Conservation (phyloP, 768 basidiomycete genomes). For the Macrolepiota albuminosa region DNA sequence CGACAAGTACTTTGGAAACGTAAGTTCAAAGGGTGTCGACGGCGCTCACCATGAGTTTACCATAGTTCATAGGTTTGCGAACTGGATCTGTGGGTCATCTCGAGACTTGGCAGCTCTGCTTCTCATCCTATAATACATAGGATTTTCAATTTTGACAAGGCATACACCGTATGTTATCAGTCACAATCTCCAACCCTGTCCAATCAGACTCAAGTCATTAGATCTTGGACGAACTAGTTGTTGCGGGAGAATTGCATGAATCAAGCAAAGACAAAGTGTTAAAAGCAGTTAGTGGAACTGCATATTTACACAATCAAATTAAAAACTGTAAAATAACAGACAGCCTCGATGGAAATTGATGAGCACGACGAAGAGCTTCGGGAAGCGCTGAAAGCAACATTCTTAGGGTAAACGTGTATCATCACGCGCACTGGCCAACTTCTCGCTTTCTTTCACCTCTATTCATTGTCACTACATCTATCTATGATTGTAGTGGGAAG, state of each 20-base stretch:
- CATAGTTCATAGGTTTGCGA: constrained; percentile 74
- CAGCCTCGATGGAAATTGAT: constrained; percentile 13
- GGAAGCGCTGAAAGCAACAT: constrained; percentile 14
- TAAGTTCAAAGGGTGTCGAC: constrained; percentile 28
- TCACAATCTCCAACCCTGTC: not conserved
- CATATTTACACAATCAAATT: not conserved
- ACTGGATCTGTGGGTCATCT: constrained; percentile 70
- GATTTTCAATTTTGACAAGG: constrained; percentile 98
- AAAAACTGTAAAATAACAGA: not conserved
- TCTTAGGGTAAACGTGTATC: constrained; percentile 5
- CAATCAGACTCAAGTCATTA: constrained; percentile 19
- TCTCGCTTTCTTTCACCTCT: not conserved
- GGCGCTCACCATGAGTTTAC: constrained; percentile 24
- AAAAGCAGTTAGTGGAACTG: constrained; percentile 18
- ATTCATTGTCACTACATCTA: not conserved
- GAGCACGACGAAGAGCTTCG: constrained; percentile 19
- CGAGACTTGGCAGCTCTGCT: not conserved
- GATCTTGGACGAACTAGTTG: constrained; percentile 91
- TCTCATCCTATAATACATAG: constrained; percentile 30
- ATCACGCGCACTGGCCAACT: not conserved
- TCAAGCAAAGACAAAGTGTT: constrained; percentile 74
- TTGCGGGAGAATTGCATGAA: constrained; percentile 93
- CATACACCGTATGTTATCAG: constrained; percentile 63
- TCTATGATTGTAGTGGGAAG: constrained; percentile 22
- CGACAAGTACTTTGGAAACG: constrained; percentile 80